phyloP scores from a whole-genome alignment of 495 filamentous ascomycete species.

The Penicillium coprophilum region DNA sequence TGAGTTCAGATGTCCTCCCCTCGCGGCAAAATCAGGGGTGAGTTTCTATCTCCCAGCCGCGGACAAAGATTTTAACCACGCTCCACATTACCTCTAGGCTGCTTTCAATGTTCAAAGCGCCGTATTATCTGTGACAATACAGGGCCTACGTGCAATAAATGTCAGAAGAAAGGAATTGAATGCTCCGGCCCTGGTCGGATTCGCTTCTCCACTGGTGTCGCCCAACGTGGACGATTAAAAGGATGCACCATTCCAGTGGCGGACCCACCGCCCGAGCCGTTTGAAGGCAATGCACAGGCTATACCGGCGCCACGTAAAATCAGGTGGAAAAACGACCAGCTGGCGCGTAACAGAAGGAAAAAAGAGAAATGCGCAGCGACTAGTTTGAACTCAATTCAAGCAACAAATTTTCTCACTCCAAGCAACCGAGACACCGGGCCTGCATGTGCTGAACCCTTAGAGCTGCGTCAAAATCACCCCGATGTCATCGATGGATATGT shows the following conservation, averaged over 20 bases:
- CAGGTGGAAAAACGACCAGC: slow-evolving; percentile 19
- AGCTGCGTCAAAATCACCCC: too few relatives aligned
- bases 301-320: slow-evolving; percentile 7
- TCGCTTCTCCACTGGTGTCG: slow-evolving; percentile 20
- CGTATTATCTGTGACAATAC: slow-evolving; percentile 25
- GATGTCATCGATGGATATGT: too few relatives aligned
- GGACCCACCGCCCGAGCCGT: neutral
- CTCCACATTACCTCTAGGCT: slow-evolving; percentile 11
- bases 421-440: too few relatives aligned
- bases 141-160: slow-evolving; percentile 23
- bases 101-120: slow-evolving; percentile 28
- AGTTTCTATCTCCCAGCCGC: too few relatives aligned
- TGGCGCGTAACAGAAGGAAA: neutral
- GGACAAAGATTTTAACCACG: neutral
- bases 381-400: too few relatives aligned
- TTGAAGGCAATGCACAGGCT: too few relatives aligned
- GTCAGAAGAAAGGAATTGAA: slow-evolving; percentile 28
- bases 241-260: slow-evolving; percentile 20
- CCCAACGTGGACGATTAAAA: slow-evolving; percentile 20
- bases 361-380: neutral
- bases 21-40: too few relatives aligned
- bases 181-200: slow-evolving; percentile 24
- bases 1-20: too few relatives aligned
- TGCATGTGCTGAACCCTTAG: too few relatives aligned
- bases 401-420: too few relatives aligned